Base-by-base conservation (phyloP, 108 stramenopile species). In the Cyclotella cryptica region DNA sequence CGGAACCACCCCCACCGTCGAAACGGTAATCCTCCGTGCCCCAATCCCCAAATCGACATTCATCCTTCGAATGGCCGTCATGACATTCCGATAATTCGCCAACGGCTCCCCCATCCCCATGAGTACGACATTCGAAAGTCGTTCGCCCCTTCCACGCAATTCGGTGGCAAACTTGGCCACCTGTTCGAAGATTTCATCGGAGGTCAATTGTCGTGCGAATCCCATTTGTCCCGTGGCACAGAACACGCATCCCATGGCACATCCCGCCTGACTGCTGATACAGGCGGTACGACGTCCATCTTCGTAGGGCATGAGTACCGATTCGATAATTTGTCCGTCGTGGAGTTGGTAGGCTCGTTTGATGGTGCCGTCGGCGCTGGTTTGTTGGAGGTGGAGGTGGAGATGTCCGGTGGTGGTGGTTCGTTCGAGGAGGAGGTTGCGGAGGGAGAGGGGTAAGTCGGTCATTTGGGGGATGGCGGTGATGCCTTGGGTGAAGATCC, bases 81-180 rank as follows among this genome's bases (percentile, higher is more conserved):
- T 77, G 10, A 99, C 98, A 81, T 97, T 97, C 28, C 91, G 71
- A 75, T 96, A 97, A 80, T 98, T 99, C 19, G 93, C 94, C 71
- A 98, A 69, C 17, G 98, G 92, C 59, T 93, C 93, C 0, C 98
- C 98, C 97, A 97, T 97, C 0, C 97, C 97, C 98, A 98, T 98
- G 68, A 98, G 93, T 12, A 99, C 98, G 53, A 99, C 87, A 80
- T 99, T 99, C 3, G 85, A 87, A 17, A 99, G 66, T 13, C 98
- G 84, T 42, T 94, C 92, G 4, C 72, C 67, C 4, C 77, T 69
- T 43, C 69, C 74, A 62, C 75, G 71, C 52, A 95, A 72, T 60
- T 95, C 92, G 15, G 52, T 70, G 10, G 91, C 87, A 74, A 96
- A 96, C 14, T 80, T 66, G 0, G 93, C 86, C 17, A 94, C 97